Percentiles rank a stretch among this genome's conserved stretches.
Conservation (phyloP, 305 asterid species). For the Rubia balearica region DNA sequence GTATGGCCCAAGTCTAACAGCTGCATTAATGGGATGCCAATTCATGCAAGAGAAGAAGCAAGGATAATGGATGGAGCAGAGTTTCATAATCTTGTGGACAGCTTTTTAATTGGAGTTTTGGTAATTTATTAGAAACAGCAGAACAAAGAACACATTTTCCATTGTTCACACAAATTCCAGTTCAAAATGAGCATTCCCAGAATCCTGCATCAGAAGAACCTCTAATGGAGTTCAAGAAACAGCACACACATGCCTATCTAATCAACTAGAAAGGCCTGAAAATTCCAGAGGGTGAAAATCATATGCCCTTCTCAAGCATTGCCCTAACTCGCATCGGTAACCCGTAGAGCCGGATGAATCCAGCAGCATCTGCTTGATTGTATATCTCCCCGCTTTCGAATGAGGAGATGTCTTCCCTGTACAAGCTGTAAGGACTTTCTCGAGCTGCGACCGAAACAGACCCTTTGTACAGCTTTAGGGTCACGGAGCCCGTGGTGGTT, state of each 20-base stretch:
- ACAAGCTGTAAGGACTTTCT: constrained; percentile 68
- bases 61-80: not conserved
- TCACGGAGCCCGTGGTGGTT: constrained; percentile 71
- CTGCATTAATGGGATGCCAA: not conserved
- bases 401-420: constrained; percentile 85
- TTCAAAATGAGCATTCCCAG: not conserved
- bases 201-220: not conserved
- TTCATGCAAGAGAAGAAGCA: not conserved
- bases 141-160: not conserved
- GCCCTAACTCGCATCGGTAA: constrained; percentile 90
- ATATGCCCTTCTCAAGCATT: constrained; percentile 79
- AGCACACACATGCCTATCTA: not conserved
- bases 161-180: not conserved
- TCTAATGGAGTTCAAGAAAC: not conserved
- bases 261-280: not conserved
- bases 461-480: constrained; percentile 79
- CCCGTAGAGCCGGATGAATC: constrained; percentile 82
- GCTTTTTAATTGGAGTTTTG: not conserved
- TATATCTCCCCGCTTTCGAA: constrained; percentile 87
- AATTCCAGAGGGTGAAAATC: not conserved
- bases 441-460: constrained; percentile 56
- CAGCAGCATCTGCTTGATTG: constrained; percentile 94
- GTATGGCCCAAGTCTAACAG: not conserved
- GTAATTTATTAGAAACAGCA: not conserved
- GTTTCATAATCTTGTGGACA: not conserved